These are phyloP conservation scores for Bruguiera gymnorhiza DNA, from an alignment of 345 rosid genomes.

Conservation along the genomic window DNA sequence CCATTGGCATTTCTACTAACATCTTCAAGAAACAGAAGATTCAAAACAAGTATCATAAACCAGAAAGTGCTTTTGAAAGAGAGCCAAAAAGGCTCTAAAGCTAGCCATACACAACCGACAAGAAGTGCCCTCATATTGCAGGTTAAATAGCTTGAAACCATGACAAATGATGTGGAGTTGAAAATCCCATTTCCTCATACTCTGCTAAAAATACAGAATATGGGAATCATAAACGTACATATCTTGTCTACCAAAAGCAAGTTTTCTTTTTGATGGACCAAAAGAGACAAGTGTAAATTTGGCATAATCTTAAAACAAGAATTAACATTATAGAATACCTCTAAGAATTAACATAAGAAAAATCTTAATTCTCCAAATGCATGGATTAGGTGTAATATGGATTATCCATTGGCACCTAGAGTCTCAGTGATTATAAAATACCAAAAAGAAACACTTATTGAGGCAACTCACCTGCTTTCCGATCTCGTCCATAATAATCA, in stretches of 20 bases:
- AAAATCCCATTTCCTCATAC: no score
- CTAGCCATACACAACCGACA: no score
- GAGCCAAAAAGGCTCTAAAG: no score
- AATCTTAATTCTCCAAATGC: neutral
- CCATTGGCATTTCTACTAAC: neutral
- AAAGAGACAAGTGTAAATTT: no score
- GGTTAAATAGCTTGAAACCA: no score
- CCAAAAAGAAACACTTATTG: conserved; percentile 4
- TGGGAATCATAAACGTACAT: no score
- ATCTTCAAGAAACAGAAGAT: neutral
- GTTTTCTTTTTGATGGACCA: no score
- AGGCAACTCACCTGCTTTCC: conserved; percentile 77
- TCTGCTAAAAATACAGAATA: no score
- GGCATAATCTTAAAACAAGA: neutral
- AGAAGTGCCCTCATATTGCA: no score
- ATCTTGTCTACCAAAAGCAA: no score
- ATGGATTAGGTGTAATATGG: neutral
- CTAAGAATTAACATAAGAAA: neutral
- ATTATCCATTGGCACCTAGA: neutral
- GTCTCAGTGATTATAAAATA: neutral
- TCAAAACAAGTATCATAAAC: neutral
- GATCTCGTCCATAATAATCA: conserved; percentile 91
- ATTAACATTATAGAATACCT: neutral
- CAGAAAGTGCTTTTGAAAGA: no score
- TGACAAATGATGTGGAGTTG: no score